Conservation (phyloP, 495 filamentous ascomycete genomes). For the Neurospora sublineolata region DNA sequence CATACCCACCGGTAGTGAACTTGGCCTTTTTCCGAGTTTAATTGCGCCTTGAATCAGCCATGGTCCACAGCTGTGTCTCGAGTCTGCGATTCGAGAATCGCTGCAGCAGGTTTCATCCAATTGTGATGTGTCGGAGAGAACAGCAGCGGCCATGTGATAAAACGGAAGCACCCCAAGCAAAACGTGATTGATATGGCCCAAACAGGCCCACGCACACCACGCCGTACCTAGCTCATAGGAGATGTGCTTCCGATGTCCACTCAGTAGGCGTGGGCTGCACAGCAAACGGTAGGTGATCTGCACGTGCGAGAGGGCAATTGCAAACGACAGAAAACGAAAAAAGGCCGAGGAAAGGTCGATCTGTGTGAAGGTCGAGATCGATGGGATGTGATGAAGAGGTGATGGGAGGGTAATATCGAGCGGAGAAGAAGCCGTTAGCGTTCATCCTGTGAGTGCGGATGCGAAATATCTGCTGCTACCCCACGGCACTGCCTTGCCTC, state of each 20-base stretch:
- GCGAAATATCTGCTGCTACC: background rate
- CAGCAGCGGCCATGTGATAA: background rate
- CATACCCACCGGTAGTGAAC: background rate
- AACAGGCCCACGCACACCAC: background rate
- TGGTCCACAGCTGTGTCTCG: background rate
- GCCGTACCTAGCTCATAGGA: background rate
- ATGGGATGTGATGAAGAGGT: background rate
- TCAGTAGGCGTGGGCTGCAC: background rate
- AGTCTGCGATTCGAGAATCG: background rate
- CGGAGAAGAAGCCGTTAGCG: background rate
- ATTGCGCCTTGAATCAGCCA: background rate
- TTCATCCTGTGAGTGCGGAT: background rate
- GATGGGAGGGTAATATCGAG: background rate
- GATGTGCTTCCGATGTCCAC: background rate
- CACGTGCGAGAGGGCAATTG: background rate
- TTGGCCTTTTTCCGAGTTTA: background rate
- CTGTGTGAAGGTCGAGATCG: background rate
- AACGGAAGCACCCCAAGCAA: background rate
- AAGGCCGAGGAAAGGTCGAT: background rate
- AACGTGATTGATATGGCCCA: background rate
- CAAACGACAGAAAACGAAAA: background rate
- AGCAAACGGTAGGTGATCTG: background rate
- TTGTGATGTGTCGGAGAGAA: background rate
- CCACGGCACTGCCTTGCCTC: background rate
- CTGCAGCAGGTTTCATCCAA: background rate